Base-by-base conservation (phyloP, 345 rosid genomes). In the Populus tremula region DNA sequence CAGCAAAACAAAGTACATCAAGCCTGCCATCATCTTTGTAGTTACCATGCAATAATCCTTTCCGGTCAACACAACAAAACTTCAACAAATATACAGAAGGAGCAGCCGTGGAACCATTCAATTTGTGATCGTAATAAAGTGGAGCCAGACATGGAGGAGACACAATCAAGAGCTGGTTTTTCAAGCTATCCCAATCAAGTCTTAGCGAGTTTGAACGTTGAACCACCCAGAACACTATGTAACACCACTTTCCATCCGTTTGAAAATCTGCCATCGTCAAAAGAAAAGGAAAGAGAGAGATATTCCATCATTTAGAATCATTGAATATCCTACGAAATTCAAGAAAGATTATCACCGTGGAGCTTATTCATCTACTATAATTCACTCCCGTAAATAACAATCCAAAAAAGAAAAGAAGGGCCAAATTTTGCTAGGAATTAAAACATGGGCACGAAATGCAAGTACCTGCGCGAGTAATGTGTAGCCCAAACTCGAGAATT, bases 401-500 rank as follows among this genome's bases (percentile, higher is more conserved):
- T 39, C 63, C 50, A 20, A 35, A 53, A 29, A 13, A 43, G 69
- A 38, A 35, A 66, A 2, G 3, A 54, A 33, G 12, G 64, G 14
- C 20, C 1, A 71, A 66, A 50, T n/a, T 59, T 8, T 56, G 1
- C 61, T 54, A 8, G 25, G n/a, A 59, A 23, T 59, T 59, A 47
- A 59, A 59, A 50, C 35, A 47, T 5, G 29, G 8, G 6, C 29
- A 56, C 27, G 5, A n/a, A 41, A 36, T 13, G 50, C 6, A 6
- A 4, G 47, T 39, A 90, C 97, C 94, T 49, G 91, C 95, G 71
- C 89, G 81, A 53, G 85, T 84, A 7, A 93, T 88, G 73, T 77
- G 84, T 63, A 93, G 88, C 70, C 95, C 97, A 25, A 93, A 90
- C 79, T 88, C 92, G 72, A 93, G 94, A 72, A 91, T 79, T 69